A percentile compares a stretch with the other conserved stretches of the same genome.
These are phyloP conservation scores for Zoysia japonica DNA, from an alignment of 176 grass and related monocot genomes.

Conservation along the genomic window DNA sequence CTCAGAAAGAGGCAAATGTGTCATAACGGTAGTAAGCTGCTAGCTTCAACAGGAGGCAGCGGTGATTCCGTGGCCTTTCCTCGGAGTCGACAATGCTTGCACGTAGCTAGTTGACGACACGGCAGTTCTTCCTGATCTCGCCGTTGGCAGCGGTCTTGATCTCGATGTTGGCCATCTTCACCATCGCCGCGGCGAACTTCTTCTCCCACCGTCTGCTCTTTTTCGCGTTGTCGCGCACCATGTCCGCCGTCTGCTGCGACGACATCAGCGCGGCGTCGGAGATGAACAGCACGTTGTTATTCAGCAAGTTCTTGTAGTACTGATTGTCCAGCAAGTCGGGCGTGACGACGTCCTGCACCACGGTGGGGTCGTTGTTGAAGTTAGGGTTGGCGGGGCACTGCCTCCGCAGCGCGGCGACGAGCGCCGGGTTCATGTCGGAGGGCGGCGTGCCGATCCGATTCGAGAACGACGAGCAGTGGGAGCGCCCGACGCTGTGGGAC, in stretches of 20 bases:
- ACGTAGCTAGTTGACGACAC: constrained; percentile 25
- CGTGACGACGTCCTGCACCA: constrained; percentile 41
- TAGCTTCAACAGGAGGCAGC: too few relatives aligned
- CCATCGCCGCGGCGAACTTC: constrained; percentile 39
- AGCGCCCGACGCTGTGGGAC: constrained; percentile 49
- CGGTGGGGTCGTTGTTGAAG: constrained; percentile 24
- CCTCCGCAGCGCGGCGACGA: neutral
- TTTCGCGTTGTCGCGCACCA: neutral
- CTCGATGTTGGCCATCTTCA: constrained; percentile 45
- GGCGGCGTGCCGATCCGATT: constrained; percentile 19
- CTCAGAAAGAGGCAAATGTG: too few relatives aligned
- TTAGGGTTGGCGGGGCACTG: constrained; percentile 34
- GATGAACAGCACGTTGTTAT: constrained; percentile 36
- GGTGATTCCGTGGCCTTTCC: too few relatives aligned
- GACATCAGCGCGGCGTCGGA: constrained; percentile 48
- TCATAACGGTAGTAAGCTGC: too few relatives aligned
- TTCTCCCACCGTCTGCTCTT: neutral
- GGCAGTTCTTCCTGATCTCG: constrained; percentile 43
- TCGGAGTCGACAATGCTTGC: too few relatives aligned
- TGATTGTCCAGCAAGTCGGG: constrained; percentile 26
- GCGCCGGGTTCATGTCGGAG: constrained; percentile 18
- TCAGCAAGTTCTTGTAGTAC: constrained; percentile 43
- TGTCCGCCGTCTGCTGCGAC: neutral
- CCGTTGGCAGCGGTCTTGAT: constrained; percentile 40
- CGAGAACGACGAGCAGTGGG: constrained; percentile 64